These are phyloP conservation scores for Thielaviopsis musarum DNA, from an alignment of 2,329 filamentous ascomycete species.

Conservation along the genomic window DNA sequence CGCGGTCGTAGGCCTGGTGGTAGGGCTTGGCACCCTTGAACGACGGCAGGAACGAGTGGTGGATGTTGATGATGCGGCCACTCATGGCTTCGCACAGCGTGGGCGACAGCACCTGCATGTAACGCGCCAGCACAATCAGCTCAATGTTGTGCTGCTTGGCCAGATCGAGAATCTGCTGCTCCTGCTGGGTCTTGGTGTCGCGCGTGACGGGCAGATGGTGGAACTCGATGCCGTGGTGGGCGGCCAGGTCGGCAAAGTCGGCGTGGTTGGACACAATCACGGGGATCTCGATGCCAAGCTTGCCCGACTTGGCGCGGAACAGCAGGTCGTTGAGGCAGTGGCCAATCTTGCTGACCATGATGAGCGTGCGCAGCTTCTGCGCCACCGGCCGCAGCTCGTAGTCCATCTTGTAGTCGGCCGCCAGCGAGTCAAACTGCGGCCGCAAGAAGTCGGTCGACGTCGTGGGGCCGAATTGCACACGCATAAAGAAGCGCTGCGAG, in stretches of 20 bases:
- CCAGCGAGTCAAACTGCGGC: slow-evolving; percentile 42
- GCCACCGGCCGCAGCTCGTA: slow-evolving; percentile 53
- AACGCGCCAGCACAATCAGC: slow-evolving; percentile 64
- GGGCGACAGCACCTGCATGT: slow-evolving; percentile 48
- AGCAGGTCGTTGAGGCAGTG: slow-evolving; percentile 51
- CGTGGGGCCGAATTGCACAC: slow-evolving; percentile 60
- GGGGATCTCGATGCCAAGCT: slow-evolving; percentile 59
- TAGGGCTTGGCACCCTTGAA: slow-evolving; percentile 86
- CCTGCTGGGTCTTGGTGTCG: slow-evolving; percentile 62
- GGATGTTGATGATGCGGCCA: slow-evolving; percentile 79
- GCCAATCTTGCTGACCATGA: slow-evolving; percentile 50
- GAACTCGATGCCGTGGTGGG: slow-evolving; percentile 62
- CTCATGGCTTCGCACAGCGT: slow-evolving; percentile 56
- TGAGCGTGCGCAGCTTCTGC: slow-evolving; percentile 58
- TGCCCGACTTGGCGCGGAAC: slow-evolving; percentile 58
- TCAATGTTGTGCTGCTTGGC: slow-evolving; percentile 54
- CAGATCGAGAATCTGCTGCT: slow-evolving; percentile 52
- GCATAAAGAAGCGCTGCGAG: slow-evolving; percentile 71
- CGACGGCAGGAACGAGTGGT: slow-evolving; percentile 70
- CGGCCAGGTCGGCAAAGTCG: slow-evolving; percentile 51
- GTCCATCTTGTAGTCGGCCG: slow-evolving; percentile 47
- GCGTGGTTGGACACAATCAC: slow-evolving; percentile 71
- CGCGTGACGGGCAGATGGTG: slow-evolving; percentile 64
- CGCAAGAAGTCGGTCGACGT: slow-evolving; percentile 32
- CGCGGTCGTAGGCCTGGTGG: slow-evolving; percentile 72